Evolutionary conservation across 768 basidiomycete genomes (phyloP).

Genomic region (Tricholoma sp.): DNA sequence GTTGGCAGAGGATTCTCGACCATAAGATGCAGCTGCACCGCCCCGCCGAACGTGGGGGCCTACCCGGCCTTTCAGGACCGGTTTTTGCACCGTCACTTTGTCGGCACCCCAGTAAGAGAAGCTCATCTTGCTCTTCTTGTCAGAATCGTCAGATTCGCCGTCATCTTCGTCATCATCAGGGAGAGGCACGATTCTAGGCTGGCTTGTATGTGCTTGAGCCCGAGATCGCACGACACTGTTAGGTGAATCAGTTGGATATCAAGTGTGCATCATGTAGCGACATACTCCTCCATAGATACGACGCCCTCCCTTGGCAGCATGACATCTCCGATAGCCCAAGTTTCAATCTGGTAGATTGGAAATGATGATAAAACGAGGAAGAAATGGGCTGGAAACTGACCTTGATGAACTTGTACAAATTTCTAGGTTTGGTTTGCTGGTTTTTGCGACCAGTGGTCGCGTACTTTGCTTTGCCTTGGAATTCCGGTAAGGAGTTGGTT

Average conservation of each 20-base stretch:
- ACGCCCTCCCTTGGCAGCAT: conserved; percentile 75
- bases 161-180: conserved; percentile 57
- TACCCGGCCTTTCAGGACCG: conserved; percentile 48
- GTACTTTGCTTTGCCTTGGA: conserved; percentile 80
- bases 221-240: conserved; percentile 68
- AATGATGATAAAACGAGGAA: neutral
- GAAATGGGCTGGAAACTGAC: conserved; percentile 31
- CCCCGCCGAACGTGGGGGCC: conserved; percentile 38
- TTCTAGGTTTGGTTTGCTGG: conserved; percentile 77
- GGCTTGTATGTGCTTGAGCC: conserved; percentile 37
- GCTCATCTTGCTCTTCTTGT: conserved; percentile 90
- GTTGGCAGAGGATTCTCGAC: conserved; percentile 79
- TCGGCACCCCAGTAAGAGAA: conserved; percentile 94
- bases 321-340: conserved; percentile 78
- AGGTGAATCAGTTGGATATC: conserved; percentile 6
- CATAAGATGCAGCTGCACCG: conserved; percentile 51
- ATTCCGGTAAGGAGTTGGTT: conserved; percentile 76
- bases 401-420: conserved; percentile 92
- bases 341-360: conserved; percentile 60
- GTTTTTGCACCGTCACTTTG: conserved; percentile 83
- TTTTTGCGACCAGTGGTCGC: conserved; percentile 75
- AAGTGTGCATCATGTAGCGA: conserved; percentile 10
- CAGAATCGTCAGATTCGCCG: conserved; percentile 76
- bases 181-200: conserved; percentile 63
- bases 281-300: conserved; percentile 89